Evolutionary conservation across 2,329 filamentous ascomycete species (phyloP).

Genomic region (Colletotrichum higginsianum): DNA sequence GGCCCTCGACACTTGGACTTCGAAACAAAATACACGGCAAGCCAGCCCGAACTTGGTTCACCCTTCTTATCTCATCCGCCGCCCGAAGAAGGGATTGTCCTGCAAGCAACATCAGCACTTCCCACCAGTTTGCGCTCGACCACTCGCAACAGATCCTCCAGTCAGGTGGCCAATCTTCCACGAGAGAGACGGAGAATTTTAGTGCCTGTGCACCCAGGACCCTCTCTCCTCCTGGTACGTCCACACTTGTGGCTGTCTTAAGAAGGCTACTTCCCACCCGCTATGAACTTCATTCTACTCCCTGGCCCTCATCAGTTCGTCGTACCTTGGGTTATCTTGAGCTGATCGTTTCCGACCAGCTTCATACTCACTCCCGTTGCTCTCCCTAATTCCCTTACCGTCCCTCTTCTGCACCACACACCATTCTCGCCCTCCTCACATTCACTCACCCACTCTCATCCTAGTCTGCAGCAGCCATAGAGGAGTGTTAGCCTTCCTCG

Average conservation of each 20-base stretch:
- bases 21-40: slow-evolving; percentile 51
- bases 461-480: background rate
- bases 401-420: background rate
- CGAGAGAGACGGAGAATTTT: slow-evolving; percentile 43
- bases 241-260: slow-evolving; percentile 44
- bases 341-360: slow-evolving; percentile 41
- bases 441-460: background rate
- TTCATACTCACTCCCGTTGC: slow-evolving; percentile 31
- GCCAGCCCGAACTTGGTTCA: slow-evolving; percentile 47
- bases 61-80: slow-evolving; percentile 45
- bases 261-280: slow-evolving; percentile 47
- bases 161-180: slow-evolving; percentile 44
- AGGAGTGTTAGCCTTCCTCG: slow-evolving; percentile 7
- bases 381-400: background rate
- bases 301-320: slow-evolving; percentile 42
- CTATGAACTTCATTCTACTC: slow-evolving; percentile 41
- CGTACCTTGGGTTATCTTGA: slow-evolving; percentile 43
- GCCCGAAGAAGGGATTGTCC: slow-evolving; percentile 46
- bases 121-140: slow-evolving; percentile 46
- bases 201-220: slow-evolving; percentile 47
- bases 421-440: slow-evolving; percentile 5
- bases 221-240: slow-evolving; percentile 44
- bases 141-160: slow-evolving; percentile 45
- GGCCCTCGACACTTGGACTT: slow-evolving; percentile 50
- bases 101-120: slow-evolving; percentile 44